Percentiles rank a stretch among this genome's conserved stretches.
These are phyloP conservation scores for Casaregolazyma suthepensis DNA, from an alignment of 1,139 yeast genomes.

Conservation along the genomic window DNA sequence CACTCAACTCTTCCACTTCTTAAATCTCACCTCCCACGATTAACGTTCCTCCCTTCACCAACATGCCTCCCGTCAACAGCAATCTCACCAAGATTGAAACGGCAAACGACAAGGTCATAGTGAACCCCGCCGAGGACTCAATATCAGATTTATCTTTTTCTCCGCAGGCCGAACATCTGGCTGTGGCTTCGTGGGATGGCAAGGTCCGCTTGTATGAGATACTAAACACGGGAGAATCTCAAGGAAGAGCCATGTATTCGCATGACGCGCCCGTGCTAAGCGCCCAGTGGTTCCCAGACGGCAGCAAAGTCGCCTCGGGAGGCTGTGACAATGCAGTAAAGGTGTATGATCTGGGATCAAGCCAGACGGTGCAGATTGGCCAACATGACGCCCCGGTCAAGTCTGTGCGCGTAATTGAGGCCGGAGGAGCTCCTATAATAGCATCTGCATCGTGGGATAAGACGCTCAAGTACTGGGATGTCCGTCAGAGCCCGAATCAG, in stretches of 20 bases:
- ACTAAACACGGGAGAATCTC: slow-evolving; percentile 54
- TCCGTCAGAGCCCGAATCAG: slow-evolving; percentile 59
- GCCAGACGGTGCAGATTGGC: slow-evolving; percentile 81
- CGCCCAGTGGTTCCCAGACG: slow-evolving; percentile 80
- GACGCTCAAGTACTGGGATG: slow-evolving; percentile 89
- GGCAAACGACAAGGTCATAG: slow-evolving; percentile 67
- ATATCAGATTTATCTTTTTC: slow-evolving; percentile 83
- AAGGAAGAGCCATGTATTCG: slow-evolving; percentile 84
- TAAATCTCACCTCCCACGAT: neutral
- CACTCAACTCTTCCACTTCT: neutral
- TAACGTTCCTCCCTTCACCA: neutral
- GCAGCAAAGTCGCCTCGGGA: slow-evolving; percentile 81
- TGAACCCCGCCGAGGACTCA: slow-evolving; percentile 88
- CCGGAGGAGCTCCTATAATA: slow-evolving; percentile 65
- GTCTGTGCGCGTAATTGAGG: slow-evolving; percentile 67
- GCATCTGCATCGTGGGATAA: slow-evolving; percentile 98
- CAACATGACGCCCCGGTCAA: slow-evolving; percentile 79
- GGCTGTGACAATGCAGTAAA: slow-evolving; percentile 91
- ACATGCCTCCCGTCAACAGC: neutral
- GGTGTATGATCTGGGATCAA: slow-evolving; percentile 73
- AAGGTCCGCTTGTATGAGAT: slow-evolving; percentile 91
- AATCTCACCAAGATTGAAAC: slow-evolving; percentile 55
- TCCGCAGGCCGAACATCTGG: slow-evolving; percentile 78
- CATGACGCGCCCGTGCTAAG: slow-evolving; percentile 86
- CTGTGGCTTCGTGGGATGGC: slow-evolving; percentile 93